phyloP scores from a whole-genome alignment of 306 rosid genomes.

The Rubus parviflorus region DNA sequence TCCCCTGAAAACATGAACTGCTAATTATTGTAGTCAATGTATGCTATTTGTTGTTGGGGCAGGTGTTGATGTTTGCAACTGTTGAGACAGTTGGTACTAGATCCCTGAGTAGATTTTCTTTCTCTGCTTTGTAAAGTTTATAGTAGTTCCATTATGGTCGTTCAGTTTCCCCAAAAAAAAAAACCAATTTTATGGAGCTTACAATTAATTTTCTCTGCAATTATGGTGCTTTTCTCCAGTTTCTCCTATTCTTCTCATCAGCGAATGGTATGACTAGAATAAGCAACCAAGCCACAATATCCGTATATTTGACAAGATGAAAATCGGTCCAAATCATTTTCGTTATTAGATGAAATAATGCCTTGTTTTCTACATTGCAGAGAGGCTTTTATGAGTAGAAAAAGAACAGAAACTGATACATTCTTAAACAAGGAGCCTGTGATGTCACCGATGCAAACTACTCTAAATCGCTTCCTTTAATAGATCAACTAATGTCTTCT shows the following conservation, averaged over 20 bases:
- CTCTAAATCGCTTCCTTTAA: background rate
- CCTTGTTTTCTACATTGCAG: background rate
- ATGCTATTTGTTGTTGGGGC: background rate
- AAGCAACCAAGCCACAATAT: no score
- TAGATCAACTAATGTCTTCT: background rate
- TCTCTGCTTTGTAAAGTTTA: background rate
- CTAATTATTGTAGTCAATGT: background rate
- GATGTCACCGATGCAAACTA: background rate
- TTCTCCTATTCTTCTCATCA: background rate
- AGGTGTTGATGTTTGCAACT: background rate
- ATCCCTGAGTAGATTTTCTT: background rate
- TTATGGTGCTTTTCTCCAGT: background rate
- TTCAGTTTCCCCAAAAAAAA: no score
- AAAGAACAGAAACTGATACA: background rate
- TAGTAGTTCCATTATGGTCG: background rate
- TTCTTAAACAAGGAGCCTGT: background rate
- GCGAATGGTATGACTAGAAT: no score
- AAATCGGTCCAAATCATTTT: background rate
- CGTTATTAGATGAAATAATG: background rate
- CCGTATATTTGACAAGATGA: background rate
- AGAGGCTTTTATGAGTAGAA: no score
- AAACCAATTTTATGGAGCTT: no score
- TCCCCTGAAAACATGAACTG: conserved; percentile 27
- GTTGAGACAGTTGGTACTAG: background rate
- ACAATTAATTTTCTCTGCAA: no score